Evolutionary conservation across 1,284 basidiomycete species (phyloP).

Genomic region (Ganoderma sp.): DNA sequence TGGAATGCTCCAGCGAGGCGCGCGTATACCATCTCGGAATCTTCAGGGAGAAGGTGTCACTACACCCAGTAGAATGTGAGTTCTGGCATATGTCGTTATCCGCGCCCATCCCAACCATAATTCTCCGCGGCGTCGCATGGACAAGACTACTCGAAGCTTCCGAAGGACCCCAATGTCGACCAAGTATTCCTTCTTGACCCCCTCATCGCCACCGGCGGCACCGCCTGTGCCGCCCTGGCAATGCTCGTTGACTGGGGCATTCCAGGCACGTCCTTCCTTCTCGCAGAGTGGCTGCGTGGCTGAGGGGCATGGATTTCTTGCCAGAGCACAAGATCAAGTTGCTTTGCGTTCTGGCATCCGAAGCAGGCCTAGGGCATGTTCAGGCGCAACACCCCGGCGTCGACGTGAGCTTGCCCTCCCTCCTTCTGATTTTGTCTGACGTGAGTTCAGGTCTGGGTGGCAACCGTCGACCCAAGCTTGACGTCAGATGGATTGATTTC

Average conservation of each 20-base stretch:
- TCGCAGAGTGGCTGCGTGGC: neutral
- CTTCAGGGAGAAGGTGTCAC: slow-evolving; percentile 86
- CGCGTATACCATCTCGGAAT: slow-evolving; percentile 91
- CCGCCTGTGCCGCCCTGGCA: slow-evolving; percentile 82
- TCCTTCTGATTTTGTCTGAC: neutral
- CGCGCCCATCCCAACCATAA: neutral
- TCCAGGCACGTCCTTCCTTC: slow-evolving; percentile 50
- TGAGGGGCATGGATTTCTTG: neutral
- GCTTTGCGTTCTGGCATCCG: slow-evolving; percentile 81
- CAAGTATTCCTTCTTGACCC: slow-evolving; percentile 88
- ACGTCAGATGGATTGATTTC: slow-evolving; percentile 78
- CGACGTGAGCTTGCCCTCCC: slow-evolving; percentile 58
- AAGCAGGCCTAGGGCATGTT: slow-evolving; percentile 76
- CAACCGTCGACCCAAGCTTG: slow-evolving; percentile 77
- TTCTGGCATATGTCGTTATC: slow-evolving; percentile 16
- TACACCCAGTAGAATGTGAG: slow-evolving; percentile 93
- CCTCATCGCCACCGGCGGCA: slow-evolving; percentile 94
- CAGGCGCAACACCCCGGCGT: slow-evolving; percentile 75
- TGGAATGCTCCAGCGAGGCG: slow-evolving; percentile 57
- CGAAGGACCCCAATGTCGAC: slow-evolving; percentile 78
- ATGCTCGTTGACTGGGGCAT: slow-evolving; percentile 92
- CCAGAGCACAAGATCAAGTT: slow-evolving; percentile 81
- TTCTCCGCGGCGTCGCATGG: slow-evolving; percentile 15
- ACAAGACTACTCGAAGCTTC: slow-evolving; percentile 91
- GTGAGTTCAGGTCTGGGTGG: slow-evolving; percentile 75